A percentile compares a stretch with the other conserved stretches of the same genome.
Conservation (phyloP, 2,329 filamentous ascomycete species). For the Metarhizium sp. region DNA sequence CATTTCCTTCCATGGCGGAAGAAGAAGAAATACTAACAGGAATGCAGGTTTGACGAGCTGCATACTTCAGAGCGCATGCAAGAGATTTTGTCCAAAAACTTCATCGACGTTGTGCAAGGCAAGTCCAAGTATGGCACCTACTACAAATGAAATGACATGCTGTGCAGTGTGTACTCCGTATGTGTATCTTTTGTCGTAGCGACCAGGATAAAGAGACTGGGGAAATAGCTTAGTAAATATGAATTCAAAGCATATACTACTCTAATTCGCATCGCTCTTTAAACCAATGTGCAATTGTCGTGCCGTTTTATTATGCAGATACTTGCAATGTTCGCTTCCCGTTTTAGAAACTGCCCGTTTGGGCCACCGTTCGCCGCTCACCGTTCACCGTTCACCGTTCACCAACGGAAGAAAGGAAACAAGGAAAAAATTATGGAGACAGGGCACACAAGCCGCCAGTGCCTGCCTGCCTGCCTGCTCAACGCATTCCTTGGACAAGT, state of each 20-base stretch:
- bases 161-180: too few species aligned
- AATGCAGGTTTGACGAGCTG: conserved; percentile 49
- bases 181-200: too few species aligned
- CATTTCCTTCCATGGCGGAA: not conserved
- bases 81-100: conserved; percentile 29
- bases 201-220: too few species aligned
- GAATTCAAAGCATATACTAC: not conserved
- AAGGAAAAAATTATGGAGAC: not conserved
- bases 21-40: too few species aligned
- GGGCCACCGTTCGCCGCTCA: too few species aligned
- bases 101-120: conserved; percentile 29
- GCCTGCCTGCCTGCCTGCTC: too few species aligned
- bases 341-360: not conserved
- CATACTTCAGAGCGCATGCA: conserved; percentile 59
- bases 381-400: too few species aligned
- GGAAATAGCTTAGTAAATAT: too few species aligned
- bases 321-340: not conserved
- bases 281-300: not conserved
- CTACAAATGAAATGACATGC: conserved; percentile 8
- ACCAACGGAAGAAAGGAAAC: not conserved
- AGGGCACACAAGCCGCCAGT: not conserved
- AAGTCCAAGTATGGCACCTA: conserved; percentile 30
- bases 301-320: not conserved
- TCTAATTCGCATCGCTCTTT: not conserved
- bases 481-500: not conserved